Conservation (phyloP, 1,139 yeast species). For the Nakaseomyces uthaithaninus region DNA sequence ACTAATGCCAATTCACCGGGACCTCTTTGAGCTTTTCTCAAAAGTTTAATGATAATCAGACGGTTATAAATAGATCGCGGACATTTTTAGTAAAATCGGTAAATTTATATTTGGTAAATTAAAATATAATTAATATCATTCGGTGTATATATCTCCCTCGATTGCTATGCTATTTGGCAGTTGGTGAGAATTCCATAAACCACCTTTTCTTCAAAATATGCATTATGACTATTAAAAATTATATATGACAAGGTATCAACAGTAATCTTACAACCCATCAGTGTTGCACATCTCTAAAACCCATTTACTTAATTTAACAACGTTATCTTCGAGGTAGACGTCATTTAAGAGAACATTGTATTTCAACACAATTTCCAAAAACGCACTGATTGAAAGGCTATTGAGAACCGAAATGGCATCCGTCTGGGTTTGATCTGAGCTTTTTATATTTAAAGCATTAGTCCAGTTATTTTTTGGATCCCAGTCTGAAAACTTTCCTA, state of each 20-base stretch:
- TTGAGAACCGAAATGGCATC: slow-evolving; percentile 49
- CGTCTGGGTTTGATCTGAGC: slow-evolving; percentile 7
- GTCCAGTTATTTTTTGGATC: slow-evolving; percentile 13
- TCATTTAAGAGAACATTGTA: slow-evolving; percentile 58
- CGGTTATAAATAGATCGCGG: too few species aligned
- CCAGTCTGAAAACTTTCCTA: slow-evolving; percentile 40
- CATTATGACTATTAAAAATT: not conserved
- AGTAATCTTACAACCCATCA: not conserved
- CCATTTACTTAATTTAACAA: slow-evolving; percentile 62
- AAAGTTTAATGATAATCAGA: too few species aligned
- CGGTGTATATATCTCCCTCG: too few species aligned
- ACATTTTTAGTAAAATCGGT: too few species aligned
- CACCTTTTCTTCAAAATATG: too few species aligned
- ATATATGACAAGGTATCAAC: not conserved
- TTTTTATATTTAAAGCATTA: not conserved
- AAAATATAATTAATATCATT: too few species aligned
- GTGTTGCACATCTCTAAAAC: slow-evolving; percentile 44
- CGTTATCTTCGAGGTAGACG: slow-evolving; percentile 51
- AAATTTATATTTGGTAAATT: too few species aligned
- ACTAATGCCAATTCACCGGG: slow-evolving; percentile 1
- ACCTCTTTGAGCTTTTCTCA: too few species aligned
- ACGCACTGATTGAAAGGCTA: slow-evolving; percentile 55
- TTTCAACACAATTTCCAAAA: slow-evolving; percentile 53
- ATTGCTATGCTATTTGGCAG: too few species aligned
- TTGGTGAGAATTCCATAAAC: too few species aligned